Evolutionary conservation across 2,329 filamentous ascomycete species (phyloP).

Genomic region (Lojkania enalia): DNA sequence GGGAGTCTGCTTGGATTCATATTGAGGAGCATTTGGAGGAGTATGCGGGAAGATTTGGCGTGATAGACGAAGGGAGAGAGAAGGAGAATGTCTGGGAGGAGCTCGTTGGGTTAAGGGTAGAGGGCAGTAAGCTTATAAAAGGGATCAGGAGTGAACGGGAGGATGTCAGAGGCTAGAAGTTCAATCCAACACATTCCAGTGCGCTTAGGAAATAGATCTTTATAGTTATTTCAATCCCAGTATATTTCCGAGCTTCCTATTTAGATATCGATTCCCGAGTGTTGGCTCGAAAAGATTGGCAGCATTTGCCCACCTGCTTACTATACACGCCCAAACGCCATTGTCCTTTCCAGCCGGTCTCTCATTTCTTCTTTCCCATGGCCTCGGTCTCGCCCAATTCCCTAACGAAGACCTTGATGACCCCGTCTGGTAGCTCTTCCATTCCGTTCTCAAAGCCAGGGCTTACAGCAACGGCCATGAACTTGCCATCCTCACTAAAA

Average conservation of each 20-base stretch:
- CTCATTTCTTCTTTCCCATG: slow-evolving; percentile 74
- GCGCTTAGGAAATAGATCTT: too few relatives aligned
- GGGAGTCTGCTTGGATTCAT: slow-evolving; percentile 17
- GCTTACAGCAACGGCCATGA: slow-evolving; percentile 78
- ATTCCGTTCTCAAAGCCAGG: slow-evolving; percentile 87
- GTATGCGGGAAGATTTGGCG: slow-evolving; percentile 12
- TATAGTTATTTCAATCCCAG: too few relatives aligned
- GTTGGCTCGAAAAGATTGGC: too few relatives aligned
- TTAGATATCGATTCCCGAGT: too few relatives aligned
- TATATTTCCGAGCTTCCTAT: too few relatives aligned
- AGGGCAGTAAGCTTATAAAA: not conserved
- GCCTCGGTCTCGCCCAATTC: slow-evolving; percentile 87
- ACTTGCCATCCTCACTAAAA: slow-evolving; percentile 77
- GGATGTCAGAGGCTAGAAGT: not conserved
- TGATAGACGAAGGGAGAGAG: not conserved
- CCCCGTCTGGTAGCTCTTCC: slow-evolving; percentile 75
- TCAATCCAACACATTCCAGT: too few relatives aligned
- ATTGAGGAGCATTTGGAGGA: slow-evolving; percentile 16
- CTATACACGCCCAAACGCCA: not conserved
- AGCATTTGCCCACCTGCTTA: too few relatives aligned
- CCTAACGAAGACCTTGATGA: slow-evolving; percentile 74
- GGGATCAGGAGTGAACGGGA: not conserved
- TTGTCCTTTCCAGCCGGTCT: not conserved
- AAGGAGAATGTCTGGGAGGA: slow-evolving; percentile 12
- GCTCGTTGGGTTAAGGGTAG: slow-evolving; percentile 8